These are phyloP conservation scores for Catenaria anguillulae DNA, from an alignment of 371 early-diverging fungal genomes.

Conservation along the genomic window DNA sequence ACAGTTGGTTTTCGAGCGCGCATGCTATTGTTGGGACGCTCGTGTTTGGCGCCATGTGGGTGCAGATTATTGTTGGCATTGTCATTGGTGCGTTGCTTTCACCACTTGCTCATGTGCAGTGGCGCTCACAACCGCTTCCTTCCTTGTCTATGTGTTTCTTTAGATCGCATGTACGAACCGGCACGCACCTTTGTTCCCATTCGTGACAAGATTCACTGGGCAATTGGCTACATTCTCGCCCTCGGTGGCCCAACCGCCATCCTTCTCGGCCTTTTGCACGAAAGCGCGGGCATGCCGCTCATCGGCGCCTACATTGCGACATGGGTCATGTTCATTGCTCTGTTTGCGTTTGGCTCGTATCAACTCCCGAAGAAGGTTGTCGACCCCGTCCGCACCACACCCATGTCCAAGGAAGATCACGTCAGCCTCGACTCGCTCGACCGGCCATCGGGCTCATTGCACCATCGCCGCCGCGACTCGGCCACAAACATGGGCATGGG, in stretches of 20 bases:
- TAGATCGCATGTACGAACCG: slow-evolving; percentile 1
- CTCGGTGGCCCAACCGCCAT: not conserved
- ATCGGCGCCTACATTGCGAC: not conserved
- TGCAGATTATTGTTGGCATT: not conserved
- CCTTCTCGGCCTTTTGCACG: not conserved
- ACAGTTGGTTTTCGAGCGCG: too few species aligned
- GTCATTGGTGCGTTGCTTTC: too few species aligned
- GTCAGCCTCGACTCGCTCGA: too few species aligned
- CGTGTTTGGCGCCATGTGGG: not conserved
- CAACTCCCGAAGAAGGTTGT: not conserved
- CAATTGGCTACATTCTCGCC: not conserved
- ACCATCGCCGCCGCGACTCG: too few species aligned
- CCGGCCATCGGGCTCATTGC: too few species aligned
- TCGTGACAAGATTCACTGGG: slow-evolving; percentile 1
- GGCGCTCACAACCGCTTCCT: not conserved
- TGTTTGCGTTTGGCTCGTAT: not conserved
- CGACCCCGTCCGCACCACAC: too few species aligned
- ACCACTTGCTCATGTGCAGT: too few species aligned
- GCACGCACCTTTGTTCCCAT: not conserved
- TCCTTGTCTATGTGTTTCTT: too few species aligned
- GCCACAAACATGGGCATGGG: too few species aligned
- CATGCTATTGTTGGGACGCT: not conserved
- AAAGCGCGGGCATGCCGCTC: not conserved
- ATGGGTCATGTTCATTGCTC: not conserved
- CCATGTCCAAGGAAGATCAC: too few species aligned